These are phyloP conservation scores for Raphidocelis subcapitata DNA, from an alignment of 139 green algal genomes.

Conservation along the genomic window DNA sequence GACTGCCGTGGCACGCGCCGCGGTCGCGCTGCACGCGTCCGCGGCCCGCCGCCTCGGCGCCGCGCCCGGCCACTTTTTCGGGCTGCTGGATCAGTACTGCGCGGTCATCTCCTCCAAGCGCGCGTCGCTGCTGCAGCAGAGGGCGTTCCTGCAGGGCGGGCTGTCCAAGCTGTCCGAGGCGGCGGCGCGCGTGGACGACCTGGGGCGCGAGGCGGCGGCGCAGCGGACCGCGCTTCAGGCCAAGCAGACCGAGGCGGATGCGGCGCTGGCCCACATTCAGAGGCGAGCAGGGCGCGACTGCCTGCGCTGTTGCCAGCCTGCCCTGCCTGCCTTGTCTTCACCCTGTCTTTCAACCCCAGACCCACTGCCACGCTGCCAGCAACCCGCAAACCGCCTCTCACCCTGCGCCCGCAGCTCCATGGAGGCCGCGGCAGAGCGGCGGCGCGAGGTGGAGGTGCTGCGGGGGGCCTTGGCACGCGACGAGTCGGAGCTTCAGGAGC, in stretches of 20 bases:
- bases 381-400: no score
- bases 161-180: constrained; percentile 77
- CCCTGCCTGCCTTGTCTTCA: no score
- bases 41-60: constrained; percentile 10
- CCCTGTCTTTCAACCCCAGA: no score
- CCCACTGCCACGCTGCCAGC: no score
- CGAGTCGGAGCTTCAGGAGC: constrained; percentile 17
- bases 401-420: constrained; percentile 25
- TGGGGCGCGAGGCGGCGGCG: constrained; percentile 55
- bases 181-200: constrained; percentile 59
- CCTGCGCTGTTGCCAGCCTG: neutral
- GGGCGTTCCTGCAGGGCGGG: constrained; percentile 59
- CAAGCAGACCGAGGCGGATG: constrained; percentile 69
- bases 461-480: constrained; percentile 8
- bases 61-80: constrained; percentile 60
- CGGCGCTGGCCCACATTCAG: constrained; percentile 63
- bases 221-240: constrained; percentile 62
- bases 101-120: constrained; percentile 54
- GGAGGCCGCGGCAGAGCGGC: constrained; percentile 50
- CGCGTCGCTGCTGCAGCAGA: constrained; percentile 49
- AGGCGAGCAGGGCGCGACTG: constrained; percentile 26
- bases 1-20: no score
- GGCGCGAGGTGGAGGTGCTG: constrained; percentile 66
- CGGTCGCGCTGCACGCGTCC: constrained; percentile 17
- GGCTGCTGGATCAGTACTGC: constrained; percentile 54